phyloP scores from a whole-genome alignment of 2,329 filamentous ascomycete species.

The Fusarium sp. region DNA sequence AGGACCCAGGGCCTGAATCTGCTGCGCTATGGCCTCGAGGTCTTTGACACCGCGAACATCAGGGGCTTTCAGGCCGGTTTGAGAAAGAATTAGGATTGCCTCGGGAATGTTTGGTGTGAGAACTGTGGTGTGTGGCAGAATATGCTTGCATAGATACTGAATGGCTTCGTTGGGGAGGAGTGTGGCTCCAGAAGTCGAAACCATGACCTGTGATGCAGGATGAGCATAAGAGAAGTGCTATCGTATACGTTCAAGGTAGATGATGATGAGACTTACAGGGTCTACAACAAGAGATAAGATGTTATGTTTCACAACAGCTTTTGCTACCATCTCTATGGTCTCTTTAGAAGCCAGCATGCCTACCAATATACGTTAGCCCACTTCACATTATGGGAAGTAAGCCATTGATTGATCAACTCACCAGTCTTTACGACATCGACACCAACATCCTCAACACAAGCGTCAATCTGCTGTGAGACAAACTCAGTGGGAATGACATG shows the following conservation, averaged over 20 bases:
- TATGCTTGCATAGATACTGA: conserved; percentile 66
- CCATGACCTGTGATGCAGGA: conserved; percentile 78
- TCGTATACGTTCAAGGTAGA: background rate
- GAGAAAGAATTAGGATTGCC: conserved; percentile 73
- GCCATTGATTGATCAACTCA: conserved; percentile 56
- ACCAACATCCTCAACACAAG: conserved; percentile 84
- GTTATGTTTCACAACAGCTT: conserved; percentile 50
- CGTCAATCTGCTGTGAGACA: conserved; percentile 86
- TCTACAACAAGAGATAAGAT: conserved; percentile 55
- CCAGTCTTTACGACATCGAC: conserved; percentile 94
- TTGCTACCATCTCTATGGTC: conserved; percentile 55
- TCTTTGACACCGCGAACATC: conserved; percentile 71
- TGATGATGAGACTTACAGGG: conserved; percentile 49
- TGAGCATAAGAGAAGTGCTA: background rate
- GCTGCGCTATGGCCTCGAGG: conserved; percentile 75
- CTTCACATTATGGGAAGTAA: background rate
- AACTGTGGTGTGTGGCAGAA: conserved; percentile 76
- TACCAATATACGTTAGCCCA: conserved; percentile 30
- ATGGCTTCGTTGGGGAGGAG: conserved; percentile 77
- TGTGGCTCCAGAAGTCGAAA: conserved; percentile 82
- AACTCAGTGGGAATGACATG: conserved; percentile 84
- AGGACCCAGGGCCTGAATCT: conserved; percentile 77
- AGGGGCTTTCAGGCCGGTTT: conserved; percentile 58
- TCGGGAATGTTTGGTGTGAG: conserved; percentile 85
- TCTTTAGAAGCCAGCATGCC: conserved; percentile 58